phyloP scores from a whole-genome alignment of 2,329 filamentous ascomycete genomes.

The Clarireedia homoeocarpa region DNA sequence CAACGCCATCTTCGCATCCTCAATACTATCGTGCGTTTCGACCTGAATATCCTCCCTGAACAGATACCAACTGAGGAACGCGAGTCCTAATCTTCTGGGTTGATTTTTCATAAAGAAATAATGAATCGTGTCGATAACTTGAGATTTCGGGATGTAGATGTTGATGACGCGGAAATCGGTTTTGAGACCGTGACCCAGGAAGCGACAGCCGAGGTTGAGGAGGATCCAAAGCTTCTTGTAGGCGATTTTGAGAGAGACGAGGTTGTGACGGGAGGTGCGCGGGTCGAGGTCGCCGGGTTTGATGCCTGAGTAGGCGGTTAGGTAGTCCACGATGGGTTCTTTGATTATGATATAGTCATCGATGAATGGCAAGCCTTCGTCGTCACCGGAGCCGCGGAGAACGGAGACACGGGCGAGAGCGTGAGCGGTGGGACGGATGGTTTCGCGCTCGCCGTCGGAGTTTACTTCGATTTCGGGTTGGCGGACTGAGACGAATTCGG shows the following conservation, averaged over 20 bases:
- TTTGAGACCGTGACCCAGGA: slow-evolving; percentile 86
- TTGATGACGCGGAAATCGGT: slow-evolving; percentile 98
- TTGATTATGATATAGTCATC: slow-evolving; percentile 94
- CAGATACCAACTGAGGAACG: slow-evolving; percentile 85
- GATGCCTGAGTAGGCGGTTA: slow-evolving; percentile 92
- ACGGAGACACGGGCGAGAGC: slow-evolving; percentile 91
- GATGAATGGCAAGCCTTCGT: slow-evolving; percentile 82
- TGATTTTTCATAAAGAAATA: slow-evolving; percentile 78
- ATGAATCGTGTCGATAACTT: slow-evolving; percentile 91
- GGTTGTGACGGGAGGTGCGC: slow-evolving; percentile 67
- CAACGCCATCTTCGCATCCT: slow-evolving; percentile 86
- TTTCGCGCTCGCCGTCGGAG: slow-evolving; percentile 85
- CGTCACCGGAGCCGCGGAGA: slow-evolving; percentile 67
- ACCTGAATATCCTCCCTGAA: slow-evolving; percentile 92
- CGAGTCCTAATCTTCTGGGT: slow-evolving; percentile 79
- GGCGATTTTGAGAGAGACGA: slow-evolving; percentile 80
- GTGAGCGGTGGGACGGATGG: slow-evolving; percentile 82
- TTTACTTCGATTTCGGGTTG: slow-evolving; percentile 95
- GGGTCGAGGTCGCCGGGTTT: slow-evolving; percentile 77
- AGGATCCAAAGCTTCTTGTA: slow-evolving; percentile 99
- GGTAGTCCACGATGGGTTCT: slow-evolving; percentile 88
- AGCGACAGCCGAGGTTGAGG: slow-evolving; percentile 87
- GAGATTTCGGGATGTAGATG: slow-evolving; percentile 82
- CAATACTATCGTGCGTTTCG: slow-evolving; percentile 88
- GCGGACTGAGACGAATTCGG: slow-evolving; percentile 89